phyloP scores from a whole-genome alignment of 1,284 basidiomycete genomes.

The Marasmius fiardii region DNA sequence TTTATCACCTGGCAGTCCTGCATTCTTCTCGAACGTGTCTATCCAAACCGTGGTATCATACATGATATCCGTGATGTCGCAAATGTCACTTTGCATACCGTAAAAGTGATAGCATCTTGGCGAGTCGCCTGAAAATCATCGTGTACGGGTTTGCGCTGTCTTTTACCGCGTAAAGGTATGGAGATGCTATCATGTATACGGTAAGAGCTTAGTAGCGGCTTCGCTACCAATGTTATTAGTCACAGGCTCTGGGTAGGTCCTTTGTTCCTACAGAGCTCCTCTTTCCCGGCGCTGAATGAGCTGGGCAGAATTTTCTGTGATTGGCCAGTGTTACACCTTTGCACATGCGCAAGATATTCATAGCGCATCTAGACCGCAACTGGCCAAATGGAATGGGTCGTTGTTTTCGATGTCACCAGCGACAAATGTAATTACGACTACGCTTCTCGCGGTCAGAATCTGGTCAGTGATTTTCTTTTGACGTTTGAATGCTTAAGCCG shows the following conservation, averaged over 20 bases:
- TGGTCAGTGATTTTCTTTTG: constrained; percentile 22
- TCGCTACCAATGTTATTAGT: constrained; percentile 29
- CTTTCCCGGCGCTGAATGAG: too few species aligned
- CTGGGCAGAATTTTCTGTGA: constrained; percentile 34
- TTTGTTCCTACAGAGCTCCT: not conserved
- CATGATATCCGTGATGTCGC: too few species aligned
- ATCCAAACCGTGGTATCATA: constrained; percentile 23
- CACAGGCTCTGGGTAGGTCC: constrained; percentile 28
- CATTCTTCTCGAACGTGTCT: constrained; percentile 35
- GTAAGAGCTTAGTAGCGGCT: constrained; percentile 29
- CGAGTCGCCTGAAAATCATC: constrained; percentile 14
- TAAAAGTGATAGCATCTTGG: constrained; percentile 36
- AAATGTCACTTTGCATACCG: constrained; percentile 35
- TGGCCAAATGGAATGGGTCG: constrained; percentile 34
- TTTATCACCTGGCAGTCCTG: constrained; percentile 34
- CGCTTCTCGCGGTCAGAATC: constrained; percentile 32
- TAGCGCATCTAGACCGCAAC: constrained; percentile 28
- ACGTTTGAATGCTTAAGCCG: not conserved
- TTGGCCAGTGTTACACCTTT: constrained; percentile 32
- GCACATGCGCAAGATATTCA: constrained; percentile 27
- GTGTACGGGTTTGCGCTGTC: not conserved
- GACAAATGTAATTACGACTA: constrained; percentile 33
- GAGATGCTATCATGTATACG: constrained; percentile 36
- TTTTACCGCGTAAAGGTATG: constrained; percentile 23
- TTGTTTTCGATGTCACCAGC: constrained; percentile 33